Conservation (phyloP, 2,329 filamentous ascomycete species). For the Hortaea werneckii region DNA sequence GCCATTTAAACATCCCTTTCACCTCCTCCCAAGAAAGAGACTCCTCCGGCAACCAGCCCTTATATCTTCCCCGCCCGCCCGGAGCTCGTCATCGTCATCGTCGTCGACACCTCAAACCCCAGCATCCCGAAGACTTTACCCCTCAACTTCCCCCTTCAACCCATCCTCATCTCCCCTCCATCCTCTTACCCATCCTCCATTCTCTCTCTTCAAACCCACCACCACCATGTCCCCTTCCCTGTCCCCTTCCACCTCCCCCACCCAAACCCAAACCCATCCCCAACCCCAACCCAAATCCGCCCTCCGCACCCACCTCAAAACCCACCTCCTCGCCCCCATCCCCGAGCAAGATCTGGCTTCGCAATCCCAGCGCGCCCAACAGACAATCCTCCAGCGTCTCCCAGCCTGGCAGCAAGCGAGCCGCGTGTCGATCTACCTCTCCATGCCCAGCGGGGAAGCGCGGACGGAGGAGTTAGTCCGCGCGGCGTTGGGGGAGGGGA, state of each 20-base stretch:
- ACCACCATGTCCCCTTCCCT: background rate
- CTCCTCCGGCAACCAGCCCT: too few species aligned
- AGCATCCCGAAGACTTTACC: too few species aligned
- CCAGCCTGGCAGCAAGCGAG: constrained; percentile 65
- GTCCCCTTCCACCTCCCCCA: background rate
- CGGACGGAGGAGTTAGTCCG: constrained; percentile 74
- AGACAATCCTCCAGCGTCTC: constrained; percentile 50
- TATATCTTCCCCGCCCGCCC: too few species aligned
- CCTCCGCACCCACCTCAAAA: constrained; percentile 61
- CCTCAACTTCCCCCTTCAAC: too few species aligned
- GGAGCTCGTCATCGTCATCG: too few species aligned
- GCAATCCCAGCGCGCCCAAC: constrained; percentile 64
- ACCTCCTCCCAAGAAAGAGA: too few species aligned
- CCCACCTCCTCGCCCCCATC: constrained; percentile 50
- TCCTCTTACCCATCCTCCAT: too few species aligned
- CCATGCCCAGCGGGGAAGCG: constrained; percentile 82
- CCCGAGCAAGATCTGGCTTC: constrained; percentile 51
- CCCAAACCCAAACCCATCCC: too few species aligned
- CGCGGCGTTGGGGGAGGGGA: constrained; percentile 66
- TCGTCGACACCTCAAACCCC: too few species aligned
- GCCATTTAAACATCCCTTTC: too few species aligned
- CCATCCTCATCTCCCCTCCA: background rate
- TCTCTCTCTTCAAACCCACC: background rate
- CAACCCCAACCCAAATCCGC: background rate
- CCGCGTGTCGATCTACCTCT: constrained; percentile 76